Base-by-base conservation (phyloP, 2,329 filamentous ascomycete species). In the Nemania serpens region DNA sequence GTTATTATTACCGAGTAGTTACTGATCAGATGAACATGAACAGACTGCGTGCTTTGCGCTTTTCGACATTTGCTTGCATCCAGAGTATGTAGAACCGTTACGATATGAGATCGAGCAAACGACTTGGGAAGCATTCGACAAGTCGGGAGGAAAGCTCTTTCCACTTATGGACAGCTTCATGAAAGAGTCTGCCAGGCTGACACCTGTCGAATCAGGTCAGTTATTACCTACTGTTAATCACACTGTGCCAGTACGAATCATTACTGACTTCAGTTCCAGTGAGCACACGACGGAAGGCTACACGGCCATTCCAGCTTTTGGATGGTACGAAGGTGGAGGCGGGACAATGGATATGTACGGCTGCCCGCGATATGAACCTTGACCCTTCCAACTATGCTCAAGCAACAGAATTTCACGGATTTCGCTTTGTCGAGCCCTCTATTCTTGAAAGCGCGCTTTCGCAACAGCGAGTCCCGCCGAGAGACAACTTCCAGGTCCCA, bases 161-260 rank as follows among this genome's bases (percentile, higher is more conserved):
- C 68, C 68, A 0, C 59, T 70, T 0, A 42, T 70, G 17, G 68
- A 70, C 25, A 69, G 67, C 48, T 70, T 70, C 50, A 62, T 69
- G 37, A 69, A 68, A 49, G 68, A 70, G 41, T 70, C 66, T 0
- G 62, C 66, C 5, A 48, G 65, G 0, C 41, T 67, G 1, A 68
- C 56, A 0, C 68, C 67, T 7, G 59, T 64, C 18, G 74, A 63
- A 62, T 59, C 62, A 5, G 34, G 61, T 36, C 15, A 39, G 36
- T 39, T 39, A 13, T 39, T 12, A n/a, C 11, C 36, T 7, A 36
- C 7, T 12, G 11, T 12, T 13, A 3, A 39, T 39, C 11, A n/a
- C n/a, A n/a, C n/a, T n/a, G n/a, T n/a, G n/a, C n/a, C n/a, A n/a
- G n/a, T 13, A 39, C 4, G 3, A 39, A 39, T 10, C 36, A 7